Evolutionary conservation across 2,329 filamentous ascomycete genomes (phyloP).

Genomic region (Diplocarpon mali): DNA sequence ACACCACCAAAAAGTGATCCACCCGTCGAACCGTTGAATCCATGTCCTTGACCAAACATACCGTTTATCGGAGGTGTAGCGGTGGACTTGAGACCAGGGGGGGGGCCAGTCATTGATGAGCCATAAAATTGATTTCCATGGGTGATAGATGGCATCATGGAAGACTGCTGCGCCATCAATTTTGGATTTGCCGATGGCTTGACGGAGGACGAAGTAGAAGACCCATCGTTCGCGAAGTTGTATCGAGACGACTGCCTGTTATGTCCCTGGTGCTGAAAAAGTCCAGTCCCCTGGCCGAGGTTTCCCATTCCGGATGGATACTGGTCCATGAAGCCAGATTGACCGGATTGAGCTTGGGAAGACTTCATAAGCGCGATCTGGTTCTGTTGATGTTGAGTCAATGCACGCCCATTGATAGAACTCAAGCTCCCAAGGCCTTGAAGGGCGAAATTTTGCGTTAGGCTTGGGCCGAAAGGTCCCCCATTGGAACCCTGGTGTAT

Average conservation of each 20-base stretch:
- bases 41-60: constrained; percentile 85
- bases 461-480: constrained; percentile 42
- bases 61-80: constrained; percentile 79
- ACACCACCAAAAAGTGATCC: constrained; percentile 48
- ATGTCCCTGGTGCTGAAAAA: constrained; percentile 56
- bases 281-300: constrained; percentile 34
- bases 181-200: constrained; percentile 72
- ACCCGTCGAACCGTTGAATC: constrained; percentile 59
- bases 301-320: constrained; percentile 44
- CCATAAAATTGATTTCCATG: constrained; percentile 62
- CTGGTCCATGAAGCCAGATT: constrained; percentile 44
- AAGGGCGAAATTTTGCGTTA: constrained; percentile 36
- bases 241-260: constrained; percentile 77
- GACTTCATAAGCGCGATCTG: constrained; percentile 49
- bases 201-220: constrained; percentile 46
- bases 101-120: constrained; percentile 79
- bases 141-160: constrained; percentile 61
- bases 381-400: constrained; percentile 73
- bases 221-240: constrained; percentile 71
- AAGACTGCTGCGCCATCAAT: constrained; percentile 76
- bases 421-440: constrained; percentile 40
- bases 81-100: constrained; percentile 88
- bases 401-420: constrained; percentile 55
- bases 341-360: constrained; percentile 28
- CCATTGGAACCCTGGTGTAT: constrained; percentile 52